Conservation (phyloP, 495 filamentous ascomycete genomes). For the Letharia columbiana region DNA sequence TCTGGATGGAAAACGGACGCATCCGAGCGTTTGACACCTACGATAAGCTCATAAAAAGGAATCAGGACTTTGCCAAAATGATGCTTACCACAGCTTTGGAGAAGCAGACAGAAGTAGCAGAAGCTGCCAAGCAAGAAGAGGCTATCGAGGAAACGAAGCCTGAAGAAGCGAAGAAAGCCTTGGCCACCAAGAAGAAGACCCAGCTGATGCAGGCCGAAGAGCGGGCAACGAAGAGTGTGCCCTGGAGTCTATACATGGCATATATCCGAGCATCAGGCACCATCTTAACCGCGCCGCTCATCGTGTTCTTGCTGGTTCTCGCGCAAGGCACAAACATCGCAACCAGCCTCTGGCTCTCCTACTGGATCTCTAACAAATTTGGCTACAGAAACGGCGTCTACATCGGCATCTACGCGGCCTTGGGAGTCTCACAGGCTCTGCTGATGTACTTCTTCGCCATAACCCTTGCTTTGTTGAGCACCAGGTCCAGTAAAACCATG, state of each 20-base stretch:
- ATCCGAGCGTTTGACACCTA: slow-evolving; percentile 27
- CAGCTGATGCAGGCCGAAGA: slow-evolving; percentile 1
- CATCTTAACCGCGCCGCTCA: not conserved
- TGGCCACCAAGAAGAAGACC: not conserved
- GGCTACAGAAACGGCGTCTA: slow-evolving; percentile 19
- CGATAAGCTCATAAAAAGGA: slow-evolving; percentile 16
- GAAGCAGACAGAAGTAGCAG: not conserved
- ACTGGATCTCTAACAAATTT: slow-evolving; percentile 15
- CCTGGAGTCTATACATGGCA: not conserved
- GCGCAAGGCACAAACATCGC: not conserved
- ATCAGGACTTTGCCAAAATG: not conserved
- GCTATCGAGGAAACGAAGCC: not conserved
- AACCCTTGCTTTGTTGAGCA: slow-evolving; percentile 36
- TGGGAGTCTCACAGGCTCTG: slow-evolving; percentile 28
- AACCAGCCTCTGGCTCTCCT: slow-evolving; percentile 6
- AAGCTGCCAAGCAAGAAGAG: not conserved
- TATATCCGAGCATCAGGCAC: slow-evolving; percentile 8
- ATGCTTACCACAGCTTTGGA: not conserved
- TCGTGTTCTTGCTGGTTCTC: slow-evolving; percentile 1
- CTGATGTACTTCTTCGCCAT: slow-evolving; percentile 26
- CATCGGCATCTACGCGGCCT: slow-evolving; percentile 24
- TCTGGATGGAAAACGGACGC: slow-evolving; percentile 28
- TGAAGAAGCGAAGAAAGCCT: not conserved
- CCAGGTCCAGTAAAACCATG: slow-evolving; percentile 37
- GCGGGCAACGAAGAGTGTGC: not conserved